A percentile compares a stretch with the other conserved stretches of the same genome.
These are phyloP conservation scores for Pelargonium citronellum DNA, from an alignment of 441 rosid genomes.

Conservation along the genomic window DNA sequence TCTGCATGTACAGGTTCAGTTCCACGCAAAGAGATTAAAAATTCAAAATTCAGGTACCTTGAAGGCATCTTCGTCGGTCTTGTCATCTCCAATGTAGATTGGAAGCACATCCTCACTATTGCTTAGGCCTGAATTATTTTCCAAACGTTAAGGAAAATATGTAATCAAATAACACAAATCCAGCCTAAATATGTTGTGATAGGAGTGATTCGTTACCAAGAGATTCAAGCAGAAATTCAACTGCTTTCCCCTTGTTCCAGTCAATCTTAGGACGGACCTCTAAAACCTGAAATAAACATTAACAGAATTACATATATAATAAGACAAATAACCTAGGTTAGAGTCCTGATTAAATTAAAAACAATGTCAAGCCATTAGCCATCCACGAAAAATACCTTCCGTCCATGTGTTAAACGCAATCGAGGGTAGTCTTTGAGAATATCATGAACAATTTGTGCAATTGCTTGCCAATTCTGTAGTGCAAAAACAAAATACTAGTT, in stretches of 20 bases:
- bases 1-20: background rate
- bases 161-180: background rate
- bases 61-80: slow-evolving; percentile 89
- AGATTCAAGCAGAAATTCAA: slow-evolving; percentile 76
- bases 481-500: background rate
- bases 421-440: slow-evolving; percentile 72
- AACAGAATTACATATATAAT: background rate
- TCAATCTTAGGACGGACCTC: slow-evolving; percentile 88
- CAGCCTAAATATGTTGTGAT: background rate
- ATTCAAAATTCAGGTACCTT: slow-evolving; percentile 41
- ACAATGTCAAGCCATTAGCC: background rate
- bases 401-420: slow-evolving; percentile 74
- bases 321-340: background rate
- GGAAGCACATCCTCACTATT: slow-evolving; percentile 62
- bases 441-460: slow-evolving; percentile 87
- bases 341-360: background rate
- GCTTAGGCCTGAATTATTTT: slow-evolving; percentile 41
- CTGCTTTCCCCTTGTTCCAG: slow-evolving; percentile 95
- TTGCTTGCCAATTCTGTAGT: slow-evolving; percentile 66
- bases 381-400: slow-evolving; percentile 53
- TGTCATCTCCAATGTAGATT: slow-evolving; percentile 80
- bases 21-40: background rate
- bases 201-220: slow-evolving; percentile 42
- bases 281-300: slow-evolving; percentile 53
- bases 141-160: background rate